These are phyloP conservation scores for Colletotrichum sidae DNA, from an alignment of 2,329 filamentous ascomycete species.

Conservation along the genomic window DNA sequence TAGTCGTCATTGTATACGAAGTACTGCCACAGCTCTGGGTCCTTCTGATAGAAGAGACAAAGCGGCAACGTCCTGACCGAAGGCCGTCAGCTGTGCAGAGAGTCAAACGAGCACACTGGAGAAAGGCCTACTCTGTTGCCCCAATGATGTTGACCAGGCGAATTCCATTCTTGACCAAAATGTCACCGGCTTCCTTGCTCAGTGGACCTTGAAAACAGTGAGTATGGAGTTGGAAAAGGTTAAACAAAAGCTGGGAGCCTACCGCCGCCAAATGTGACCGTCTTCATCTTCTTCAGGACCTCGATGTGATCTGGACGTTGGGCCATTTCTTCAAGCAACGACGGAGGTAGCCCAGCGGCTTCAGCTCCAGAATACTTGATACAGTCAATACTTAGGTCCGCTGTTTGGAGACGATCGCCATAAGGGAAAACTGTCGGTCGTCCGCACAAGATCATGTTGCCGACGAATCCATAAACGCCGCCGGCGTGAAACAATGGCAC, in stretches of 20 bases:
- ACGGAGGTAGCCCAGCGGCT: slow-evolving; percentile 48
- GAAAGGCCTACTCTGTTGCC: slow-evolving; percentile 50
- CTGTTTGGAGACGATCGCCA: slow-evolving; percentile 48
- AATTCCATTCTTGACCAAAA: slow-evolving; percentile 49
- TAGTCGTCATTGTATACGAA: slow-evolving; percentile 48
- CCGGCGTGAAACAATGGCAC: slow-evolving; percentile 56
- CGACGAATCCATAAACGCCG: slow-evolving; percentile 44
- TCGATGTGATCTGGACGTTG: slow-evolving; percentile 46
- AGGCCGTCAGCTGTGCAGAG: too few species aligned
- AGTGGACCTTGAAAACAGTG: slow-evolving; percentile 39
- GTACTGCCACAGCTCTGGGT: slow-evolving; percentile 27
- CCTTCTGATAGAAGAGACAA: slow-evolving; percentile 52
- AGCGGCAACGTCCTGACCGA: neutral
- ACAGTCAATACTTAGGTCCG: slow-evolving; percentile 48
- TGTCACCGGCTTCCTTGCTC: slow-evolving; percentile 50
- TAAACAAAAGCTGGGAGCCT: neutral
- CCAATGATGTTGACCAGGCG: slow-evolving; percentile 51
- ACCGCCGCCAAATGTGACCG: slow-evolving; percentile 54
- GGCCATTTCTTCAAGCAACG: slow-evolving; percentile 56
- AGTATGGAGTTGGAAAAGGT: neutral
- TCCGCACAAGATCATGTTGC: slow-evolving; percentile 45
- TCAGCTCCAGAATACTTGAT: slow-evolving; percentile 44
- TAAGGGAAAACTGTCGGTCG: slow-evolving; percentile 43
- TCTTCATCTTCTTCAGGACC: slow-evolving; percentile 47
- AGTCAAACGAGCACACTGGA: too few species aligned